A percentile compares a stretch with the other conserved stretches of the same genome.
Evolutionary conservation across 2,329 filamentous ascomycete genomes (phyloP).

Genomic region (Exserohilum turcica): DNA sequence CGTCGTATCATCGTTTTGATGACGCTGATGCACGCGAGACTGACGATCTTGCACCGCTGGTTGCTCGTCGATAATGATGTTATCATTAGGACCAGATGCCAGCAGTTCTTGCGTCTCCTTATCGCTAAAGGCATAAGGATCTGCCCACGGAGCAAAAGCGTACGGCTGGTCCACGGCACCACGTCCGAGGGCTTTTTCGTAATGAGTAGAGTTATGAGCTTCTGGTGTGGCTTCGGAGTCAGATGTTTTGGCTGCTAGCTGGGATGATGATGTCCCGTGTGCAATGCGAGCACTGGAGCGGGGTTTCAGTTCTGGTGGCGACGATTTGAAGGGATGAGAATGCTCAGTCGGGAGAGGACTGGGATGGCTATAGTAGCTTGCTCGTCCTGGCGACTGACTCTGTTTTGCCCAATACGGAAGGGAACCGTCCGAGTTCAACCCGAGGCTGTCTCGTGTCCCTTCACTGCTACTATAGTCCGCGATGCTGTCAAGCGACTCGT

Average conservation of each 20-base stretch:
- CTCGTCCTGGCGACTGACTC: slow-evolving; percentile 14
- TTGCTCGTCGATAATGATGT: slow-evolving; percentile 38
- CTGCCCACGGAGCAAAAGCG: slow-evolving; percentile 24
- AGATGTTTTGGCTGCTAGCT: slow-evolving; percentile 17
- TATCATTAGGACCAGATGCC: slow-evolving; percentile 45
- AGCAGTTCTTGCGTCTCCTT: slow-evolving; percentile 43
- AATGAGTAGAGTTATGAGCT: slow-evolving; percentile 11
- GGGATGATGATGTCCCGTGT: slow-evolving; percentile 10
- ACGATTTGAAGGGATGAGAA: slow-evolving; percentile 36
- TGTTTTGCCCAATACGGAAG: slow-evolving; percentile 19
- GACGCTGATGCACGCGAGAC: slow-evolving; percentile 1
- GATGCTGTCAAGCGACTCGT: slow-evolving; percentile 36
- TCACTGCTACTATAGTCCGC: slow-evolving; percentile 44
- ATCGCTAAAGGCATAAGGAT: slow-evolving; percentile 36
- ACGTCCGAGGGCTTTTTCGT: neutral
- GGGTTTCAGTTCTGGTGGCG: slow-evolving; percentile 30
- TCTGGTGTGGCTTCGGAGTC: slow-evolving; percentile 25
- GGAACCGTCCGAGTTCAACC: slow-evolving; percentile 14
- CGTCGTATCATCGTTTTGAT: neutral
- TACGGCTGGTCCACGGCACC: slow-evolving; percentile 19
- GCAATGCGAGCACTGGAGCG: slow-evolving; percentile 14
- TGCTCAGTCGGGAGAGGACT: slow-evolving; percentile 30
- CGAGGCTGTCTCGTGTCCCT: slow-evolving; percentile 26
- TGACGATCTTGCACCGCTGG: neutral
- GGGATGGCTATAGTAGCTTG: slow-evolving; percentile 36